Evolutionary conservation across 352 stramenopile species (phyloP), one percentile per base, ranked within the genome.

Genomic region (Pythium rhizo-oryzae): DNA sequence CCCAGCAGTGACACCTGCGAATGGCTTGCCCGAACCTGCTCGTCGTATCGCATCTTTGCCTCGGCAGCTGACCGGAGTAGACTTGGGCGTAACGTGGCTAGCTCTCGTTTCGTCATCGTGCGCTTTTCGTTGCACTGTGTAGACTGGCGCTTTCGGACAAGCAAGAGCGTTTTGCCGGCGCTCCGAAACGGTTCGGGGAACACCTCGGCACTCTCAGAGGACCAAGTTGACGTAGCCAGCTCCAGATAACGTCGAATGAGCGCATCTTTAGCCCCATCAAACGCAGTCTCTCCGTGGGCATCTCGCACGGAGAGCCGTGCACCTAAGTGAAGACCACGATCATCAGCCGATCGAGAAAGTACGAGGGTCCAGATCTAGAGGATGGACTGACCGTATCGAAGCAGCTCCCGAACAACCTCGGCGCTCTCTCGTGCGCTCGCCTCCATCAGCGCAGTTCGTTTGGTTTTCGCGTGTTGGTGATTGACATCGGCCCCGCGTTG

Each of bases 361-460:
- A 33, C 28, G n/a, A 33, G 28, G 8, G 13, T 1, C 8, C 35
- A 41, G 35, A 15, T 41, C 12, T 8, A 46, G 11, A 25, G 8
- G 9, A 62, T 12, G 12, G 21, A 58, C 59, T 37, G 24, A 92
- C 84, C 84, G 54, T 80, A 80, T 54, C 84, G 84, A 58, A 92
- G 74, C 8, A 92, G 67, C 56, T 86, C 76, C 19, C 77, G 80
- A 25, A 92, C 54, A 3, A 92, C 71, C 4, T 65, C 43, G 8
- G 51, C 47, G 19, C 76, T 80, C 1, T 76, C 65, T 8, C 82
- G 77, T 37, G 70, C 65, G n/a, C 70, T 72, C 35, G 81, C 84
- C 49, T 92, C 82, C 84, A 91, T 92, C 0, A 91, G 67, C 3
- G 82, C 66, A 11, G 84, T 90, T 18, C 84, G 75, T 30, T 78